Percentiles rank a stretch among this genome's conserved stretches.
These are phyloP conservation scores for Nakazawaea pomicola DNA, from an alignment of 805 yeast genomes.

Conservation along the genomic window DNA sequence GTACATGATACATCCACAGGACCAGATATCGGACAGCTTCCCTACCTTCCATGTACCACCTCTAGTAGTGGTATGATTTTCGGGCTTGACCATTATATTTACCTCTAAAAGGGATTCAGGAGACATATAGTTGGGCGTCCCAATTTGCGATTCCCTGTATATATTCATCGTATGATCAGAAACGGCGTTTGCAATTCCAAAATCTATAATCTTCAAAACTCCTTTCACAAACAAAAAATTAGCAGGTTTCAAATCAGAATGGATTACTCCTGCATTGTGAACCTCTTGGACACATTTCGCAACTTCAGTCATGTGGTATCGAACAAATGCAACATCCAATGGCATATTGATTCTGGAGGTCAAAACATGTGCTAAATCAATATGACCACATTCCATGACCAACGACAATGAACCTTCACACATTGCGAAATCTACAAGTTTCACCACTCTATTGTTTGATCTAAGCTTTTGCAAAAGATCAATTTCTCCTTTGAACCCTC, in stretches of 20 bases:
- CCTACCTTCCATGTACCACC: conserved; percentile 80
- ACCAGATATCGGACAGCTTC: conserved; percentile 95
- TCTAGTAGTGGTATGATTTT: conserved; percentile 13
- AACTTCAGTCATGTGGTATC: conserved; percentile 75
- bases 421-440: conserved; percentile 69
- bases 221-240: conserved; percentile 82
- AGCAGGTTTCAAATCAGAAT: conserved; percentile 48
- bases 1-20: conserved; percentile 92
- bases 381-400: conserved; percentile 94
- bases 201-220: conserved; percentile 81
- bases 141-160: conserved; percentile 85
- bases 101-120: conserved; percentile 86
- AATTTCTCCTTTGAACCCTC: conserved; percentile 88
- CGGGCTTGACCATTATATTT: conserved; percentile 21
- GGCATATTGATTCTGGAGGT: conserved; percentile 44
- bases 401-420: conserved; percentile 57
- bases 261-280: conserved; percentile 79
- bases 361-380: conserved; percentile 80
- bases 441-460: conserved; percentile 68
- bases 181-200: conserved; percentile 93
- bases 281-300: conserved; percentile 80
- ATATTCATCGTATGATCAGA: conserved; percentile 90
- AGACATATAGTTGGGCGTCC: conserved; percentile 97
- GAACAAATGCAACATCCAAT: conserved; percentile 69
- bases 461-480: conserved; percentile 60